Base-by-base conservation (phyloP, 441 rosid genomes). In the Flueggea neowawraea region DNA sequence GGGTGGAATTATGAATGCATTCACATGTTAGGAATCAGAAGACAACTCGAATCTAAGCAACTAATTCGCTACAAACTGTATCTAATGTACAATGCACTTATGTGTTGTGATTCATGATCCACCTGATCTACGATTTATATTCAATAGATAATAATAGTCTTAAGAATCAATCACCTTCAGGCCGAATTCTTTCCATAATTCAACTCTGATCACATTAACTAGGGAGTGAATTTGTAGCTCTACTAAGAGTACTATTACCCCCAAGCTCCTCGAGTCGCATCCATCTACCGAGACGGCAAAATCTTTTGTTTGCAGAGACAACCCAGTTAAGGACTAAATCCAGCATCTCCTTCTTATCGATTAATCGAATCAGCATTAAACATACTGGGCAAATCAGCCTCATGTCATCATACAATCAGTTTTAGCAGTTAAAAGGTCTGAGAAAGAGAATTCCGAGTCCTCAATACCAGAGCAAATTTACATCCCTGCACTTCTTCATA, bases 61-160 rank as follows among this genome's bases (percentile, higher is more conserved):
- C 48, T 69, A 68, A 68, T 47, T 64, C 65, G 58, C 53, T 58
- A 58, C 71, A 63, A 45, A 53, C 61, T n/a, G 2, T 57, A 50
- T 59, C 59, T 44, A 63, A 73, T 73, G 76, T 73, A 79, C 77
- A 71, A 3, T 36, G 4, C 28, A 22, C 28, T 22, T 22, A 52
- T 11, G 45, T 73, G 52, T 58, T 31, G 52, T 63, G 53, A 55
- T 50, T 62, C 61, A 52, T 67, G 50, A 47, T 47, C 7, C 50
- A 47, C 54, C 41, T 54, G 53, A 63, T 56, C 10, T 16, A 10
- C 43, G 50, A 52, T 67, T 33, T 31, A 51, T 60, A 47, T 60
- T 59, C 60, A 55, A 62, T 33, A 28, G 72, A 57, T 4, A n/a
- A n/a, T n/a, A 41, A 60, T 57, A 31, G 9, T 61, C 60, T 52